Conservation (phyloP, 169 alveolate genomes). For the Eimeria brunetti region DNA sequence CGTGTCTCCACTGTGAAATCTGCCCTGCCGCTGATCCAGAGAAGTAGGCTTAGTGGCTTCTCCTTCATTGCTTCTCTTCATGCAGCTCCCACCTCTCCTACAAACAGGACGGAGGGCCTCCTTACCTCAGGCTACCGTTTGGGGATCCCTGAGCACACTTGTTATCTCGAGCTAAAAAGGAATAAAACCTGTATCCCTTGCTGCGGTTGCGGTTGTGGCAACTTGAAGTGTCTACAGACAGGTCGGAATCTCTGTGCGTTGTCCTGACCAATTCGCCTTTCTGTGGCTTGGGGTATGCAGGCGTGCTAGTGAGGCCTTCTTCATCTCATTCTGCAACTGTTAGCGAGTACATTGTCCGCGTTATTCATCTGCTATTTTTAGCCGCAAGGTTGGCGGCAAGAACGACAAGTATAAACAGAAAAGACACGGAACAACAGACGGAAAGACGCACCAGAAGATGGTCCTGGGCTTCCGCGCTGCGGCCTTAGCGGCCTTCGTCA, state of each 20-base stretch:
- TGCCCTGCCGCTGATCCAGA: not conserved
- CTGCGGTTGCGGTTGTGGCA: not conserved
- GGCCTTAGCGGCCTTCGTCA: constrained; percentile 39
- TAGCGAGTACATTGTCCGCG: not conserved
- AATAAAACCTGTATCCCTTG: not conserved
- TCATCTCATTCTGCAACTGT: not conserved
- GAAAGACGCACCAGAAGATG: not conserved
- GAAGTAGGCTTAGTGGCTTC: not conserved
- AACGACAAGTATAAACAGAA: not conserved
- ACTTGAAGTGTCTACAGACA: not conserved
- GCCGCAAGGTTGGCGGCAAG: not conserved
- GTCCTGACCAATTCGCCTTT: not conserved
- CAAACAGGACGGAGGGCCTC: not conserved
- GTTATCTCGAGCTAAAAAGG: not conserved
- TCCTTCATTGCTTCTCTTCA: not conserved
- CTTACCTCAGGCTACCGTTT: not conserved
- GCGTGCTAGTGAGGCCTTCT: not conserved
- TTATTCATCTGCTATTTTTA: not conserved
- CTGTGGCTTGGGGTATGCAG: constrained; percentile 1
- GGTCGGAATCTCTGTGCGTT: not conserved
- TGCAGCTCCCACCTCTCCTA: not conserved
- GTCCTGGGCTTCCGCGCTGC: constrained; percentile 35
- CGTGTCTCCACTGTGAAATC: not conserved
- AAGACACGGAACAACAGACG: not conserved
- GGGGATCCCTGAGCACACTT: not conserved